Evolutionary conservation across 2,329 filamentous ascomycete genomes (phyloP).

Genomic region (Ophidiomyces ophidiicola): DNA sequence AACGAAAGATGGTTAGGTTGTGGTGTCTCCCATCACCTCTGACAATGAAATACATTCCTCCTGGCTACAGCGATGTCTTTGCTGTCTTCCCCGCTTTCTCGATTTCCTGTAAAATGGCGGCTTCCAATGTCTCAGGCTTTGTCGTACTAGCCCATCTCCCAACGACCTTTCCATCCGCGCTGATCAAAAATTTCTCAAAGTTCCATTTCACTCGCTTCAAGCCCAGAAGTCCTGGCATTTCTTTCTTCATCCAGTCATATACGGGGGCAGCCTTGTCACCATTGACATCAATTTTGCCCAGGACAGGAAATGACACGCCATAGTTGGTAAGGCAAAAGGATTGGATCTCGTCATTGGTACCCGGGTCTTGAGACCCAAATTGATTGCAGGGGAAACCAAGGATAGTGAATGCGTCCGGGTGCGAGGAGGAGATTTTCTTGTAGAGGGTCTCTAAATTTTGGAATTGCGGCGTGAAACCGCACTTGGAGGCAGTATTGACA

Average conservation of each 20-base stretch:
- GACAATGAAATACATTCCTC: neutral
- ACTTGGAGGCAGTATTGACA: slow-evolving; percentile 97
- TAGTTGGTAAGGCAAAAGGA: slow-evolving; percentile 87
- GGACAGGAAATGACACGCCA: slow-evolving; percentile 78
- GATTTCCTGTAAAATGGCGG: slow-evolving; percentile 62
- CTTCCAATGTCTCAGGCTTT: slow-evolving; percentile 72
- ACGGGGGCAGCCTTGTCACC: slow-evolving; percentile 68
- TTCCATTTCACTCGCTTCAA: slow-evolving; percentile 97
- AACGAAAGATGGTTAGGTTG: too few relatives aligned
- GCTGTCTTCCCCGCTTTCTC: slow-evolving; percentile 40
- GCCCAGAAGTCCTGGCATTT: slow-evolving; percentile 71
- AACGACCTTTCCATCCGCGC: slow-evolving; percentile 73
- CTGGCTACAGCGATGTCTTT: slow-evolving; percentile 5
- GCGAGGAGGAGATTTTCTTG: slow-evolving; percentile 56
- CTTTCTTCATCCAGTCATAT: slow-evolving; percentile 59
- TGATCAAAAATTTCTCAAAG: slow-evolving; percentile 96
- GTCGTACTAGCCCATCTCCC: slow-evolving; percentile 76
- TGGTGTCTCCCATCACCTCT: too few relatives aligned
- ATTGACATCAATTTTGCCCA: slow-evolving; percentile 91
- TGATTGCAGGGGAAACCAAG: slow-evolving; percentile 98
- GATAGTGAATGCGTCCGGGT: slow-evolving; percentile 69
- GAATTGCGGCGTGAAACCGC: slow-evolving; percentile 96
- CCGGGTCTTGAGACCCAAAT: slow-evolving; percentile 83
- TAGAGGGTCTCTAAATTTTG: slow-evolving; percentile 81
- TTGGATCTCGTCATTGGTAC: slow-evolving; percentile 67